Evolutionary conservation across 2,329 filamentous ascomycete genomes (phyloP), one percentile per base, ranked within the genome.

Genomic region (Trichophyton simii): DNA sequence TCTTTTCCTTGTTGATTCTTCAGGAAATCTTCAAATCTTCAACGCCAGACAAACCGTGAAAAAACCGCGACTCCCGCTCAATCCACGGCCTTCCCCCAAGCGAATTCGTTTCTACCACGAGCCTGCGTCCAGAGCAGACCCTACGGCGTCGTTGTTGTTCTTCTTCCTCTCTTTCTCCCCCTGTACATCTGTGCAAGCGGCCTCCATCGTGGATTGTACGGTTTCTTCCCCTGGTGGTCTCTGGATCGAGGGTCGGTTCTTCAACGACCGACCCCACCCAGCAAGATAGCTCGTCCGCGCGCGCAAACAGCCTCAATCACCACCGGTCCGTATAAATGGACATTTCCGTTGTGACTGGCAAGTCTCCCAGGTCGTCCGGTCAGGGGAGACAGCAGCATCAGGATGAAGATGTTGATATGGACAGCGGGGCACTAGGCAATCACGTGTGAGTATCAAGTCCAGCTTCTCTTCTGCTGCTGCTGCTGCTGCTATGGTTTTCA

Each of bases 261-360:
- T 55, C 42, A 58, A 42, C 36, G 22, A 48, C 50, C 58, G 61
- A 59, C 48, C 60, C 59, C 58, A 48, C 44, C 41, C 60, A 34
- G 44, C 55, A 54, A 50, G 62, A 58, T 58, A 59, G 62, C 60
- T 61, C 57, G 50, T 55, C 59, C 44, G 54, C 59, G 38, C 59
- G 59, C 58, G 28, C 41, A 31, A 46, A 44, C 15, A 44, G 25
- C 25, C 48, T 62, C 52, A 44, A 54, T 41, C 58, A 46, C 55
- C 38, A 31, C 58, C 44, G 31, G 20, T 57, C 58, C 58, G 55
- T 58, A 41, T 58, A 50, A 60, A 66, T 66, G 64, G 64, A 66
- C 60, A 61, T 66, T 58, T 66, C 64, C 55, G 57, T 59, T n/a
- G 54, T 66, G 60, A 63, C 64, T 36, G 64, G 62, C 36, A 44